phyloP scores from a whole-genome alignment of 2,329 filamentous ascomycete species.

The Sporothrix humicola region DNA sequence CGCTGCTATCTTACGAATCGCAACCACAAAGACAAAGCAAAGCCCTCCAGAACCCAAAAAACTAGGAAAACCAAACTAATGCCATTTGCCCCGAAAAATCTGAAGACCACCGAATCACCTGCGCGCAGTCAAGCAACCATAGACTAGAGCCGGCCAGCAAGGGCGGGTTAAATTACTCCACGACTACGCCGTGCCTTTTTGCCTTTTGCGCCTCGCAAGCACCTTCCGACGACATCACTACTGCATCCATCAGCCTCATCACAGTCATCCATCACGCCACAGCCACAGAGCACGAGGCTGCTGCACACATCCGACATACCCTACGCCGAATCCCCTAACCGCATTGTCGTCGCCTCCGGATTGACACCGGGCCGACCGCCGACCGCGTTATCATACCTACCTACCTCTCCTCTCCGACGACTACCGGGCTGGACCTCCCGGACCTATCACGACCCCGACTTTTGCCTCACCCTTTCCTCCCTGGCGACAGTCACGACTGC shows the following conservation, averaged over 20 bases:
- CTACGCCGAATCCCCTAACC: not conserved
- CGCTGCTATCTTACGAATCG: not conserved
- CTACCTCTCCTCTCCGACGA: not conserved
- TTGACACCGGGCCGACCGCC: not conserved
- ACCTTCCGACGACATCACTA: not conserved
- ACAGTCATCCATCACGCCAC: not conserved
- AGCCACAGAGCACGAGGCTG: constrained; percentile 6
- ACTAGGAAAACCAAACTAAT: constrained; percentile 19
- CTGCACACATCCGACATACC: not conserved
- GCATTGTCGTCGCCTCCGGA: not conserved
- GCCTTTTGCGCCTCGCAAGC: not conserved
- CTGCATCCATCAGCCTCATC: constrained; percentile 12
- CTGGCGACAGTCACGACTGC: not conserved
- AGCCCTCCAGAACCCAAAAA: not conserved
- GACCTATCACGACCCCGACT: not conserved
- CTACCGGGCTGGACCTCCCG: not conserved
- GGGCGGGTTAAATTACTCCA: constrained; percentile 4
- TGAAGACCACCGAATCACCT: constrained; percentile 24
- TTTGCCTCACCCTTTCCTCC: not conserved
- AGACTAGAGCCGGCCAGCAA: not conserved
- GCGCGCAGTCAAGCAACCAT: not conserved
- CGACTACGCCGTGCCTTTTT: not conserved
- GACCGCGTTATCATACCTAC: no score
- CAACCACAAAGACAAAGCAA: constrained; percentile 16
- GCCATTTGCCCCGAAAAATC: constrained; percentile 27